A percentile compares a stretch with the other conserved stretches of the same genome.
Evolutionary conservation across 2,329 filamentous ascomycete genomes (phyloP).

Genomic region (Huntiella savannae): DNA sequence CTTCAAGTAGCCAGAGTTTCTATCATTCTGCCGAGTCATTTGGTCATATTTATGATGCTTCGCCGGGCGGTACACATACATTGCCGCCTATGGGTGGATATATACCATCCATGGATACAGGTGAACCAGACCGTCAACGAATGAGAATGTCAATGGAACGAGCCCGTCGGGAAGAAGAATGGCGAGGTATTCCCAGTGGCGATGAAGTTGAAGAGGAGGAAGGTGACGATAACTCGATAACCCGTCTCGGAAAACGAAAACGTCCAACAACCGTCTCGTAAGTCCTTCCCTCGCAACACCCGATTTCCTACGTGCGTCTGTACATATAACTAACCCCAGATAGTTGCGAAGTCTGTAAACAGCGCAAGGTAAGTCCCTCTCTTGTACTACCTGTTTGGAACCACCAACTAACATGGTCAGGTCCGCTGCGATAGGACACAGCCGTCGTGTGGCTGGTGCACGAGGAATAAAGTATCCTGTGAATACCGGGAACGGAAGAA

Average conservation of each 20-base stretch:
- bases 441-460: slow-evolving; percentile 51
- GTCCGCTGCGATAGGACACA: slow-evolving; percentile 61
- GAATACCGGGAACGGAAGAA: slow-evolving; percentile 54
- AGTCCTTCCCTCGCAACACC: slow-evolving; percentile 14
- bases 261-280: slow-evolving; percentile 43
- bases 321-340: neutral
- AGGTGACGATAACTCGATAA: slow-evolving; percentile 25
- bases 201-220: slow-evolving; percentile 22
- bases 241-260: slow-evolving; percentile 35
- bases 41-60: too few species aligned
- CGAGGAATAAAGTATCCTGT: slow-evolving; percentile 40
- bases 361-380: slow-evolving; percentile 46
- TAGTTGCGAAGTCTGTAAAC: slow-evolving; percentile 62
- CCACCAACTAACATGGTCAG: slow-evolving; percentile 18
- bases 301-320: neutral
- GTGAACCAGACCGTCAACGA: too few species aligned
- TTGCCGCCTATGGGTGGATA: too few species aligned
- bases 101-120: too few species aligned
- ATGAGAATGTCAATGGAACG: too few species aligned
- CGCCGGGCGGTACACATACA: too few species aligned
- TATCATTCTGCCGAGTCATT: too few species aligned
- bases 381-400: neutral
- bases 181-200: slow-evolving; percentile 23
- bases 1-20: too few species aligned
- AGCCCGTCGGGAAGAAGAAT: slow-evolving; percentile 6